phyloP scores from a whole-genome alignment of 2,329 filamentous ascomycete genomes.

The Hysterium pulicare region DNA sequence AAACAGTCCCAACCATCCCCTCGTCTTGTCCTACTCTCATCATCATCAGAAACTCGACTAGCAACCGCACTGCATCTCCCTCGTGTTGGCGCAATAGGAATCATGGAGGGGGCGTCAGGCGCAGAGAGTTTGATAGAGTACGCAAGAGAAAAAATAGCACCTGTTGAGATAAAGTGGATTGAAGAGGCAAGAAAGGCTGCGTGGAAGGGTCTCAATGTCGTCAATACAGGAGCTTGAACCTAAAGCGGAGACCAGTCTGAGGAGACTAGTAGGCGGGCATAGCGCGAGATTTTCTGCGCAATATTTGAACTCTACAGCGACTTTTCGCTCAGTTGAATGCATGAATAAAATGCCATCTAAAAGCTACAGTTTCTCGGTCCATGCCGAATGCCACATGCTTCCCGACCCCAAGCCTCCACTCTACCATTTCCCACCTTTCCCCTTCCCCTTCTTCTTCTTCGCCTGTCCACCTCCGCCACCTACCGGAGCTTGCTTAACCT shows the following conservation, averaged over 20 bases:
- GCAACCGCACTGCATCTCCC: slow-evolving; percentile 58
- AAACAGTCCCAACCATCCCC: slow-evolving; percentile 34
- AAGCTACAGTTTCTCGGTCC: too few species aligned
- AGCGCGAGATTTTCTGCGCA: too few species aligned
- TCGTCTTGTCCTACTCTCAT: slow-evolving; percentile 62
- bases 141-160: slow-evolving; percentile 50
- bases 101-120: slow-evolving; percentile 56
- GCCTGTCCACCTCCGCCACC: slow-evolving; percentile 27
- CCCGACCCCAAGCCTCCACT: too few species aligned
- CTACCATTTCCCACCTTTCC: slow-evolving; percentile 28
- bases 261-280: too few species aligned
- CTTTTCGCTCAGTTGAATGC: too few species aligned
- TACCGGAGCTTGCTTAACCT: slow-evolving; percentile 30
- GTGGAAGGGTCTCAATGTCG: slow-evolving; percentile 50
- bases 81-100: slow-evolving; percentile 62
- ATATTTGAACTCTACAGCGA: too few species aligned
- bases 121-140: slow-evolving; percentile 57
- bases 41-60: slow-evolving; percentile 56
- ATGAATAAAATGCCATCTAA: too few species aligned
- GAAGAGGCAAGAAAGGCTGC: slow-evolving; percentile 40
- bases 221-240: too few species aligned
- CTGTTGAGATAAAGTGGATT: slow-evolving; percentile 57
- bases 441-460: slow-evolving; percentile 28
- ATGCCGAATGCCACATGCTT: too few species aligned
- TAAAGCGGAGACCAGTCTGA: too few species aligned